Evolutionary conservation across 139 green algal genomes (phyloP).

Genomic region (Chlorella sp.): DNA sequence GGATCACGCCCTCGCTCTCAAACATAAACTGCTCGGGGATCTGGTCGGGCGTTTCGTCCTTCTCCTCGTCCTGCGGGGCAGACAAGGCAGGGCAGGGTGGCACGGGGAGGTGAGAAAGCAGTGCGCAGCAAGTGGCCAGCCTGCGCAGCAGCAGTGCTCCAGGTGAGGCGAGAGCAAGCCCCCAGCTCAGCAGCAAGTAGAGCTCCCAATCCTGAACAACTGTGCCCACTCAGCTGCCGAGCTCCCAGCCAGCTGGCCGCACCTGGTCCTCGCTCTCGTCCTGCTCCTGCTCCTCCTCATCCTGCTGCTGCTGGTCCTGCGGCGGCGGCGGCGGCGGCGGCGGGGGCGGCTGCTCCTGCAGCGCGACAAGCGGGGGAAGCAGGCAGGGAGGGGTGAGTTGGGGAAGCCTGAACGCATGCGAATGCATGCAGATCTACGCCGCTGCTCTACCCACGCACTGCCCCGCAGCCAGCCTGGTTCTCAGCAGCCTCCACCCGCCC

Average conservation of each 20-base stretch:
- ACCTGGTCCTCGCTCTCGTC: conserved; percentile 31
- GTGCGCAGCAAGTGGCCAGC: too few species aligned
- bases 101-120: conserved; percentile 69
- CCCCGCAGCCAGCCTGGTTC: too few species aligned
- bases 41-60: conserved; percentile 59
- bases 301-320: conserved; percentile 33
- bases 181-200: too few species aligned
- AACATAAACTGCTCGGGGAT: conserved; percentile 99
- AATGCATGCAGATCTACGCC: too few species aligned
- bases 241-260: neutral
- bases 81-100: conserved; percentile 85
- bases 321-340: conserved; percentile 30
- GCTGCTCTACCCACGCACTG: too few species aligned
- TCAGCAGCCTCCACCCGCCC: neutral
- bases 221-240: too few species aligned
- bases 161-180: conserved; percentile 26
- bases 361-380: conserved; percentile 35
- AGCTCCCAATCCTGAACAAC: too few species aligned
- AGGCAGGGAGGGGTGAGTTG: neutral
- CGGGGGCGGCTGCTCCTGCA: conserved; percentile 54
- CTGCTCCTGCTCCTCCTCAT: conserved; percentile 35
- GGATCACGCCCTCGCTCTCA: conserved; percentile 94
- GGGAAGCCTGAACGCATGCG: too few species aligned
- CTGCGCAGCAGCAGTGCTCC: too few species aligned
- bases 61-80: conserved; percentile 77